Base-by-base conservation (phyloP, 495 filamentous ascomycete genomes). In the Neurospora sp. region DNA sequence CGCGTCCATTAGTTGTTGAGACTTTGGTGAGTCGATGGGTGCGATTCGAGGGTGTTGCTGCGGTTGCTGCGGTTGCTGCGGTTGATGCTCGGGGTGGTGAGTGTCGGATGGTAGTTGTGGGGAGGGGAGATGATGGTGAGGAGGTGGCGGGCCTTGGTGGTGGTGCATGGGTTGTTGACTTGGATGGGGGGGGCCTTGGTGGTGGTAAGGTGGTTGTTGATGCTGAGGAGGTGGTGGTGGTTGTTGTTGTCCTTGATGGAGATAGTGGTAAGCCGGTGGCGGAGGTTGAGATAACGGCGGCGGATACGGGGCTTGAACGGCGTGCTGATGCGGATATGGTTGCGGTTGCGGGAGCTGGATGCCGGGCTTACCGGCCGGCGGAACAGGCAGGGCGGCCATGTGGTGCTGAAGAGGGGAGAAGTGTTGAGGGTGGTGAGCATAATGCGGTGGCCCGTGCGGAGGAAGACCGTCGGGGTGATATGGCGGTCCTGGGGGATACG, bases 11-110 rank as follows among this genome's bases (percentile, higher is more conserved):
- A 85, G 76, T 0, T 83, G 79, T 14, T 82, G 82, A 3, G 82
- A 78, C n/a, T 80, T 79, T 1, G 83, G 83, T 1, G 83, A 83
- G 41, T 78, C 77, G 38, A 73, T 39, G 0, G 77, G 45, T 8
- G 73, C 68, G 8, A 74, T 71, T 1, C 75, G 65, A 6, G 72
- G 71, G 10, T 53, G 80, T 27, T 71, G 74, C 22, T 22, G 22
- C 22, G 22, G 75, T 71, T 76, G 76, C 71, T 75, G 73, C 77
- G 68, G 68, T 38, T 71, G 71, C 44, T 77, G 75, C 39, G 80
- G 75, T 8, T 82, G 72, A 0, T 78, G 47, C 53, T 61, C 53
- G 77, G 31, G 73, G 12, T 75, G 42, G 10, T 78, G 79, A 72
- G 16, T 71, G 70, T 75, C 47, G 9, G 65, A 72, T 71, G 74